Evolutionary conservation across 371 early-diverging fungal genomes (phyloP), one percentile per base, ranked within the genome.

Genomic region (Fennellomyces sp.): DNA sequence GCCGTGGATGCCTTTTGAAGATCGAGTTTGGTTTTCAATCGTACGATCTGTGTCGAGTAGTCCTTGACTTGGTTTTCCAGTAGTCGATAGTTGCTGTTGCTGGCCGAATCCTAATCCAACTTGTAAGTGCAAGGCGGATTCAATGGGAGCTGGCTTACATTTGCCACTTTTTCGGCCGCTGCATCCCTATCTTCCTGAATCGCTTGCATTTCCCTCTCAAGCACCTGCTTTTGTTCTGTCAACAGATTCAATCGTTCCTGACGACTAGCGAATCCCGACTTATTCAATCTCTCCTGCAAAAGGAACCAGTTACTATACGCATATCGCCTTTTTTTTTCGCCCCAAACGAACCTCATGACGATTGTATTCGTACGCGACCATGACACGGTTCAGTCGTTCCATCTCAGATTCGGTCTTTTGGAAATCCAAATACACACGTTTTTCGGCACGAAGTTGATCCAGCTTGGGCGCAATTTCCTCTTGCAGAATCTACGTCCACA

Each of bases 381-480:
- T 78, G 10, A 94, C 70, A 35, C 93, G 88, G 29, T 83, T 83
- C 52, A 94, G 64, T 3, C 90, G 81, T 49, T 94, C 95, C 52
- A 94, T 83, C 67, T 99, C 98, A 1, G 84, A 82, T 60, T 94
- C 93, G 5, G 91, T 88, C 70, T 94, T 95, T 78, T 96, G 94
- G 63, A 85, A 97, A 63, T 99, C 97, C 19, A 99, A 60, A 64
- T 91, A 96, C 0, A 87, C 87, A 57, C 94, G 80, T 65, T 97
- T 97, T 68, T 97, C 94, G 12, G 88, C 85, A 35, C 95, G 86
- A 30, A 99, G 78, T 64, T 91, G 87, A 68, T 96, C 91, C 23
- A 99, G 82, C 68, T 96, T 97, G 11, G 99, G 99, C 11, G 85
- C 84, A 66, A 98, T 97, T 58, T 94, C 96, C 61, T 91, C 91